Percentiles rank a stretch among this genome's conserved stretches.
These are phyloP conservation scores for Leishmania tarentolae DNA, from an alignment of 208 protist species.

Conservation along the genomic window DNA sequence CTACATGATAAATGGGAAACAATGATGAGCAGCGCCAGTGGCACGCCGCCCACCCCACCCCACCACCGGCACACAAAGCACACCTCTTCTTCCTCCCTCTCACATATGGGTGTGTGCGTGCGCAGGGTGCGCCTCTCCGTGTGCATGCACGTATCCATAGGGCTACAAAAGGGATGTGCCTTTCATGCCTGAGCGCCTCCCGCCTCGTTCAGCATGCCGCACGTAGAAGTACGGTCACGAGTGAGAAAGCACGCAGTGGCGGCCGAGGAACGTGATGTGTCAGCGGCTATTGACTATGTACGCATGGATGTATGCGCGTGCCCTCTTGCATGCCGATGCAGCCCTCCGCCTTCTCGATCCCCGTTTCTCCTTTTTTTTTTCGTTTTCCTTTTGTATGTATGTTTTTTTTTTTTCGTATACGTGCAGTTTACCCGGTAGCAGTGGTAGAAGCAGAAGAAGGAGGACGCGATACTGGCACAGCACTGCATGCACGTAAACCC, in stretches of 20 bases:
- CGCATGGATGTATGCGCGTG: not conserved
- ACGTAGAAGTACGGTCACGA: not conserved
- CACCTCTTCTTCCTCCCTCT: not conserved
- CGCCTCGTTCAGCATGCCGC: not conserved
- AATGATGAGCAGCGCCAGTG: not conserved
- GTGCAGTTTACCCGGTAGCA: not conserved
- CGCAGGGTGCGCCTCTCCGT: not conserved
- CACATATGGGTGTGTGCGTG: not conserved
- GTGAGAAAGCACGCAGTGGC: not conserved
- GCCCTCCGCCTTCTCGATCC: not conserved
- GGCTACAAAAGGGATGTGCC: not conserved
- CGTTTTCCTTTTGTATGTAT: not conserved
- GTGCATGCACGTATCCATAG: not conserved
- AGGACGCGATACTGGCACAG: not conserved
- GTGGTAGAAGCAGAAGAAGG: not conserved
- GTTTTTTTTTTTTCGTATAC: too few relatives aligned
- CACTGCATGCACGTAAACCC: not conserved
- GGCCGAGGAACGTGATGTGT: not conserved
- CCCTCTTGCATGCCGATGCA: not conserved
- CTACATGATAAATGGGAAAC: not conserved
- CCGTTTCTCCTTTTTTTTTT: not conserved
- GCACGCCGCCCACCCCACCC: not conserved
- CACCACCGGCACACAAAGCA: too few relatives aligned
- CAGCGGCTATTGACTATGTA: not conserved
- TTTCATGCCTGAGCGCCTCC: not conserved